Conservation (phyloP, 495 filamentous ascomycete species). For the Podospora bellae-mahoneyi region DNA sequence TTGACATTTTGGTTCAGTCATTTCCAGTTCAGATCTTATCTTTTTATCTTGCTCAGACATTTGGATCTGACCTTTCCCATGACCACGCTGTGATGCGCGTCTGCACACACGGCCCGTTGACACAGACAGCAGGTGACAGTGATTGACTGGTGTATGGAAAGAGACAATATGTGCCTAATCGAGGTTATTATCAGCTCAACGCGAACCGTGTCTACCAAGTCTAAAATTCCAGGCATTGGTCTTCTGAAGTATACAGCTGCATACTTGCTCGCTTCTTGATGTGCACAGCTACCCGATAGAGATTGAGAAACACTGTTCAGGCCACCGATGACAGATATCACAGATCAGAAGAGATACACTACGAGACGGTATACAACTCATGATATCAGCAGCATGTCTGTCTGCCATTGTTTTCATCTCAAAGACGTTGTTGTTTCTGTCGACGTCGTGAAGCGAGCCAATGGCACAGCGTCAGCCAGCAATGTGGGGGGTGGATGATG, state of each 20-base stretch:
- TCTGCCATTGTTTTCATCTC: conserved; percentile 8
- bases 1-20: not conserved
- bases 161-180: too few species aligned
- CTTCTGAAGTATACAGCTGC: not conserved
- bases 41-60: not conserved
- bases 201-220: not conserved
- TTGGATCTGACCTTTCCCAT: not conserved
- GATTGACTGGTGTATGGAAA: not conserved
- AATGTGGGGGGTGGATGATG: conserved; percentile 7
- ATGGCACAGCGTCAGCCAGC: conserved; percentile 16
- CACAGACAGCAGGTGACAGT: conserved; percentile 3
- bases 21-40: not conserved
- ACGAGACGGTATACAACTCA: not conserved
- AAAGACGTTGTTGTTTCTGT: conserved; percentile 16
- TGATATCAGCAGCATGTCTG: not conserved
- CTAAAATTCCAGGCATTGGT: not conserved
- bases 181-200: not conserved
- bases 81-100: not conserved
- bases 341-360: too few species aligned
- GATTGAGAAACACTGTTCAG: too few species aligned
- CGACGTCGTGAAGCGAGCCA: conserved; percentile 23
- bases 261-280: not conserved
- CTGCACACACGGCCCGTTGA: conserved; percentile 6
- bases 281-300: too few species aligned
- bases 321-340: too few species aligned